Percentiles rank a stretch among this genome's conserved stretches.
phyloP scores from a whole-genome alignment of 192 early-diverging fungal genomes.

The Backusella luteola region DNA sequence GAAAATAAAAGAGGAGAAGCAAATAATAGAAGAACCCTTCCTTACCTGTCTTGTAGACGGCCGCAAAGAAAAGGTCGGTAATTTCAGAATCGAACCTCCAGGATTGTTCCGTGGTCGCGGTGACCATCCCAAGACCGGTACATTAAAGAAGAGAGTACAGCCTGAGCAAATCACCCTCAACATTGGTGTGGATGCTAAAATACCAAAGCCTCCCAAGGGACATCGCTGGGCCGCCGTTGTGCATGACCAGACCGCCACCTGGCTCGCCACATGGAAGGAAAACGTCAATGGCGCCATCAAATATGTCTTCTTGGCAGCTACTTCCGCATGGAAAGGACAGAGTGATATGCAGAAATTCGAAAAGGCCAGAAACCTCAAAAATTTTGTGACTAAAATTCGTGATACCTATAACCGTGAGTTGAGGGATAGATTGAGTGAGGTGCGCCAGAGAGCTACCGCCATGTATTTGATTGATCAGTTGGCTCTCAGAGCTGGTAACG shows the following conservation, averaged over 20 bases:
- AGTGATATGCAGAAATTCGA: constrained; percentile 97
- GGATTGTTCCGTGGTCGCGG: constrained; percentile 96
- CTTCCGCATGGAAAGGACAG: constrained; percentile 91
- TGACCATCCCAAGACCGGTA: constrained; percentile 92
- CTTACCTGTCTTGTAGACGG: constrained; percentile 78
- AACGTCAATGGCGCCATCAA: constrained; percentile 93
- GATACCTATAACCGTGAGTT: constrained; percentile 75
- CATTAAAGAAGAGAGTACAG: constrained; percentile 81
- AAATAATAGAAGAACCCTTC: constrained; percentile 72
- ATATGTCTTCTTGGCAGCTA: constrained; percentile 94
- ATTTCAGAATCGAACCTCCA: constrained; percentile 97
- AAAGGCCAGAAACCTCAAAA: constrained; percentile 78
- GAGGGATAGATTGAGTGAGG: constrained; percentile 76
- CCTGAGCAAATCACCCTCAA: constrained; percentile 97
- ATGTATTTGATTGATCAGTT: constrained; percentile 95
- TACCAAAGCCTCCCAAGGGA: constrained; percentile 84
- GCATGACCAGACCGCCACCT: constrained; percentile 91
- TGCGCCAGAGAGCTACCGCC: constrained; percentile 88
- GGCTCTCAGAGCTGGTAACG: constrained; percentile 96
- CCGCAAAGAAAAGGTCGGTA: constrained; percentile 95
- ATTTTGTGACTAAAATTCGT: constrained; percentile 75
- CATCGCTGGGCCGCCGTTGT: constrained; percentile 87
- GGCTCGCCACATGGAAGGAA: constrained; percentile 98
- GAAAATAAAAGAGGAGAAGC: constrained; percentile 68
- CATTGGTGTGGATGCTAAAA: constrained; percentile 68